Percentiles rank a stretch among this genome's conserved stretches.
These are phyloP conservation scores for Crithidia brevicula DNA, from an alignment of 208 protist species.

Conservation along the genomic window DNA sequence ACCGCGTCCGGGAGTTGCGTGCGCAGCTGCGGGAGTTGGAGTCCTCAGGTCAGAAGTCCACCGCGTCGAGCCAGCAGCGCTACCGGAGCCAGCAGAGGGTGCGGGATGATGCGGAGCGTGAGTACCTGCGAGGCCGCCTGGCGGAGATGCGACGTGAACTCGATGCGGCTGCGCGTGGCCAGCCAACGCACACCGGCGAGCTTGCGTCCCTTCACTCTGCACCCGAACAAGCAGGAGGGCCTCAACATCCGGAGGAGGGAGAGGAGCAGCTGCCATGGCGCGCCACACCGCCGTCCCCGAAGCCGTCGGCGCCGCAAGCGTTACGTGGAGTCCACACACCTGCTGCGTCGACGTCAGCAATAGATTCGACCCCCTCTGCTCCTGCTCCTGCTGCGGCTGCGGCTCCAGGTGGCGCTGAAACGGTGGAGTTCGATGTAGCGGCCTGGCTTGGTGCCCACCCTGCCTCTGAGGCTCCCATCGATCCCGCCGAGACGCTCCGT, in stretches of 20 bases:
- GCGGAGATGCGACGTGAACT: slow-evolving; percentile 48
- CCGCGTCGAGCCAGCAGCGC: not conserved
- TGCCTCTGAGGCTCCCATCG: not conserved
- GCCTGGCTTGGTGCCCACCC: slow-evolving; percentile 31
- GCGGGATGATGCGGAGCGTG: slow-evolving; percentile 44
- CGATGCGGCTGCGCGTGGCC: not conserved
- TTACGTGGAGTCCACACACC: not conserved
- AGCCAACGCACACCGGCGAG: not conserved
- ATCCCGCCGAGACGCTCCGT: not conserved
- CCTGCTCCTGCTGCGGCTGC: not conserved
- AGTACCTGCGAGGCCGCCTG: slow-evolving; percentile 56
- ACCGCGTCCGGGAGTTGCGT: slow-evolving; percentile 37
- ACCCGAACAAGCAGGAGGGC: not conserved
- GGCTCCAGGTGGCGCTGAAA: too few species aligned
- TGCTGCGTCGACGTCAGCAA: not conserved
- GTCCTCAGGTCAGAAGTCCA: not conserved
- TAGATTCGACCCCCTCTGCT: not conserved
- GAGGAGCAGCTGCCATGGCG: not conserved
- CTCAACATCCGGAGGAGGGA: not conserved
- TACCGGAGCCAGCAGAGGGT: slow-evolving; percentile 3
- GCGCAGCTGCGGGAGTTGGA: slow-evolving; percentile 31
- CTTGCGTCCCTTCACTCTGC: too few species aligned
- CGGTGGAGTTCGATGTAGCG: slow-evolving; percentile 16
- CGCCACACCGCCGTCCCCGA: not conserved
- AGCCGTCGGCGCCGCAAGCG: not conserved